phyloP scores from a whole-genome alignment of 2,329 filamentous ascomycete genomes.

The Exophiala sp. region DNA sequence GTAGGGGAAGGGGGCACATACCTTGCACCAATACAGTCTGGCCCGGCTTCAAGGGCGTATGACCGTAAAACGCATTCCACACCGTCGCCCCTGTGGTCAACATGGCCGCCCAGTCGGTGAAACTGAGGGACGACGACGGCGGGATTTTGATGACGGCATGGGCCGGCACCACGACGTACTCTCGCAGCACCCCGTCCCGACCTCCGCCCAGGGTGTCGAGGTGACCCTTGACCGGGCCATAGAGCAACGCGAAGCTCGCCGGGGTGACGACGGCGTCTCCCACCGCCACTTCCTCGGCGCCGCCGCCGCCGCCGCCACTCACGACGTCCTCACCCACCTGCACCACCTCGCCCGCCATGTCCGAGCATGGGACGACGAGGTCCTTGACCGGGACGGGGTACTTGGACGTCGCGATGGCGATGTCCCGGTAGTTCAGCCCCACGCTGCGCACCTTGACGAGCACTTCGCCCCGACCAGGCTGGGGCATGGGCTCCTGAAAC shows the following conservation, averaged over 20 bases:
- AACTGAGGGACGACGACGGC: constrained; percentile 33
- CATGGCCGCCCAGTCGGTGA: constrained; percentile 36
- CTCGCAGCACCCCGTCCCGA: constrained; percentile 39
- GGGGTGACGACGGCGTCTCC: constrained; percentile 38
- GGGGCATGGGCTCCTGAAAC: constrained; percentile 41
- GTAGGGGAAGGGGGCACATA: constrained; percentile 13
- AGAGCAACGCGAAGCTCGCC: constrained; percentile 37
- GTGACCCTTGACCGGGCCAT: constrained; percentile 31
- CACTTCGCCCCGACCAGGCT: constrained; percentile 47
- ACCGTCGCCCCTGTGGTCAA: constrained; percentile 44
- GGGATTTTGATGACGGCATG: constrained; percentile 40
- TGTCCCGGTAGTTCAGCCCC: constrained; percentile 47
- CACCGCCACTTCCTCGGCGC: constrained; percentile 31
- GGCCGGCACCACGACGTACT: constrained; percentile 41
- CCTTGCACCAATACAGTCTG: constrained; percentile 37
- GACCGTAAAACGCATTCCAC: constrained; percentile 46
- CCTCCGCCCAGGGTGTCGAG: constrained; percentile 29
- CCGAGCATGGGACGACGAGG: constrained; percentile 35
- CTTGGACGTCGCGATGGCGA: constrained; percentile 41
- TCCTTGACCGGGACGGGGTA: constrained; percentile 39
- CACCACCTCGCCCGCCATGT: constrained; percentile 41
- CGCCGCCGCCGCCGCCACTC: constrained; percentile 30
- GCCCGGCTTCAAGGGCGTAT: constrained; percentile 37
- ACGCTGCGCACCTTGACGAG: constrained; percentile 56
- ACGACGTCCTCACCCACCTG: constrained; percentile 31